A percentile compares a stretch with the other conserved stretches of the same genome.
Evolutionary conservation across 2,329 filamentous ascomycete species (phyloP).

Genomic region (Ophiostoma triangulosporum): DNA sequence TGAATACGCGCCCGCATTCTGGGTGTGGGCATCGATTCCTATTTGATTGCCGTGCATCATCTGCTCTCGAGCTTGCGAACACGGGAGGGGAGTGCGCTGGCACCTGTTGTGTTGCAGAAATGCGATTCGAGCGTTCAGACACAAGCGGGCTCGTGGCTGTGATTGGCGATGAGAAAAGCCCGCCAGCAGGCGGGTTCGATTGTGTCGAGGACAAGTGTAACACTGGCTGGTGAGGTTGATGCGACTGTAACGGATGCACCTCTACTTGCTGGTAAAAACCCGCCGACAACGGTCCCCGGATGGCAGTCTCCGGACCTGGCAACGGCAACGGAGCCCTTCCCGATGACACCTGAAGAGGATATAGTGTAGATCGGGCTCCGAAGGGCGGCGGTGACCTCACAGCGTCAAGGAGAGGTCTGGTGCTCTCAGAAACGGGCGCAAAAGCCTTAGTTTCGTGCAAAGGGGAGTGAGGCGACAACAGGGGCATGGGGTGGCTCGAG

Average conservation of each 20-base stretch:
- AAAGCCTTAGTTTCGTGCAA: neutral
- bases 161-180: neutral
- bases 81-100: neutral
- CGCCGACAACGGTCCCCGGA: neutral
- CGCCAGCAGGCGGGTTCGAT: neutral
- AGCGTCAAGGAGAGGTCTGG: neutral
- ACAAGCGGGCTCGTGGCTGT: neutral
- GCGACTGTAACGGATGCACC: neutral
- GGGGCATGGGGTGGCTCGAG: neutral
- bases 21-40: neutral
- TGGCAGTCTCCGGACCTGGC: neutral
- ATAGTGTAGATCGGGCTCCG: neutral
- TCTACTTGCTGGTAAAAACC: neutral
- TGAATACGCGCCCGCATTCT: constrained; percentile 66
- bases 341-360: neutral
- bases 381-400: neutral
- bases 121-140: neutral
- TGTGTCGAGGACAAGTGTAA: neutral
- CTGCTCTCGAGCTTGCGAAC: neutral
- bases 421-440: neutral
- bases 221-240: neutral
- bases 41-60: constrained; percentile 7
- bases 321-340: neutral
- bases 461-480: neutral
- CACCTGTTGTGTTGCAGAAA: neutral